Percentiles rank a stretch among this genome's conserved stretches.
These are phyloP conservation scores for Xenoacremonium recifei DNA, from an alignment of 2,329 filamentous ascomycete genomes.

Conservation along the genomic window DNA sequence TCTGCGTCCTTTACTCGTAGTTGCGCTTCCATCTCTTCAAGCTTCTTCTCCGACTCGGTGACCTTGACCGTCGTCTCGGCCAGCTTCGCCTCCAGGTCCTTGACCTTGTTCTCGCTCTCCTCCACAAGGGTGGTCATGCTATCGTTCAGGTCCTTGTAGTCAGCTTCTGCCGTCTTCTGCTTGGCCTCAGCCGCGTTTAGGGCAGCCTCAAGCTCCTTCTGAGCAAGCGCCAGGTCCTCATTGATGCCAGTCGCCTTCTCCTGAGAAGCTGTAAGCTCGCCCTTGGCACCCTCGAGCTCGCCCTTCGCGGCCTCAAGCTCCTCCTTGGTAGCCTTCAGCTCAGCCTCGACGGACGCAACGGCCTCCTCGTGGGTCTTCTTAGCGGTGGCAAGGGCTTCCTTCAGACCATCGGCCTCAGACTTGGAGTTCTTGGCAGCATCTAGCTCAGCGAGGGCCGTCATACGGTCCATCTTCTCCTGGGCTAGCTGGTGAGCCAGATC, in stretches of 20 bases:
- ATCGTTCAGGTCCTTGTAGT: conserved; percentile 63
- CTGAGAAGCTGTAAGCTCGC: conserved; percentile 17
- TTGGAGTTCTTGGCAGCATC: conserved; percentile 57
- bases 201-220: conserved; percentile 54
- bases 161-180: conserved; percentile 55
- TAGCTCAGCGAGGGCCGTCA: conserved; percentile 58
- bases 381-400: conserved; percentile 46
- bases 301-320: conserved; percentile 34
- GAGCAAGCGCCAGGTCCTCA: conserved; percentile 46
- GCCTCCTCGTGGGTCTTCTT: conserved; percentile 47
- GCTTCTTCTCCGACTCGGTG: conserved; percentile 46
- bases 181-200: conserved; percentile 50
- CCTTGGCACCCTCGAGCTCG: conserved; percentile 36
- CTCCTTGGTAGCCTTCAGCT: conserved; percentile 34
- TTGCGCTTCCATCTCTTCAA: conserved; percentile 51
- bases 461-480: conserved; percentile 59
- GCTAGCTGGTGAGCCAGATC: conserved; percentile 54
- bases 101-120: conserved; percentile 54
- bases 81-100: conserved; percentile 49
- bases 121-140: conserved; percentile 60
- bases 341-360: conserved; percentile 32
- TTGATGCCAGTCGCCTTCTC: conserved; percentile 16
- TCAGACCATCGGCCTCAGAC: conserved; percentile 51
- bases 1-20: conserved; percentile 64
- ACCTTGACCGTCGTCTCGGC: conserved; percentile 43